Conservation (phyloP, 305 asterid species). For the Solanum hybrid region DNA sequence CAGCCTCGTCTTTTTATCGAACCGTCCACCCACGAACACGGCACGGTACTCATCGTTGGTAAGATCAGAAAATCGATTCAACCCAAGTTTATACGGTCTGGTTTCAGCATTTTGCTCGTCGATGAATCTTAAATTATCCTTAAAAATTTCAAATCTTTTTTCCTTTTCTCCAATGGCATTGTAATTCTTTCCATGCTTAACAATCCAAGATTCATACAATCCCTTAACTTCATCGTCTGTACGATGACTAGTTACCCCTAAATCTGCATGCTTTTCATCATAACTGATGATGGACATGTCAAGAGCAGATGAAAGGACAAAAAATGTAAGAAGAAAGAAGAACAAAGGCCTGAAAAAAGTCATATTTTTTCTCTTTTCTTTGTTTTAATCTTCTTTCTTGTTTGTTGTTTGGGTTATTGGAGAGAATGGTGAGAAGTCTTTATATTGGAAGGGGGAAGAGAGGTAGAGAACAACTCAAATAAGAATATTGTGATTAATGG, state of each 20-base stretch:
- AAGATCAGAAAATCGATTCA: slow-evolving; percentile 72
- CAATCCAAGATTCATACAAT: slow-evolving; percentile 68
- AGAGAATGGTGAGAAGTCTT: slow-evolving; percentile 1
- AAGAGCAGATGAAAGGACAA: slow-evolving; percentile 32
- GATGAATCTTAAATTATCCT: slow-evolving; percentile 57
- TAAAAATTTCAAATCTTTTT: slow-evolving; percentile 52
- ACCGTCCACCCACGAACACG: slow-evolving; percentile 36
- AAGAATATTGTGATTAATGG: background rate
- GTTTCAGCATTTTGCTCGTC: slow-evolving; percentile 45
- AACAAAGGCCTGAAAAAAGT: slow-evolving; percentile 23
- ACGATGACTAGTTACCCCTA: background rate
- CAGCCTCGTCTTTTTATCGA: slow-evolving; percentile 19
- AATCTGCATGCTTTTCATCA: slow-evolving; percentile 16
- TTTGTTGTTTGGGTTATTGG: background rate
- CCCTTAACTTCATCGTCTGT: slow-evolving; percentile 21
- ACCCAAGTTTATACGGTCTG: slow-evolving; percentile 44
- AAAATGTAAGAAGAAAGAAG: slow-evolving; percentile 14
- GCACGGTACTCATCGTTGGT: slow-evolving; percentile 64
- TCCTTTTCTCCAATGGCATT: slow-evolving; percentile 66
- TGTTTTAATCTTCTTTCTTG: background rate
- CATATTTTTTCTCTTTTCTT: slow-evolving; percentile 12
- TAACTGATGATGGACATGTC: slow-evolving; percentile 63
- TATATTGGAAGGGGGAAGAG: background rate
- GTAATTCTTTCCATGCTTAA: slow-evolving; percentile 44
- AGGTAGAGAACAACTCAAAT: background rate